phyloP scores from a whole-genome alignment of 2,329 filamentous ascomycete species.

The Claviceps africana region DNA sequence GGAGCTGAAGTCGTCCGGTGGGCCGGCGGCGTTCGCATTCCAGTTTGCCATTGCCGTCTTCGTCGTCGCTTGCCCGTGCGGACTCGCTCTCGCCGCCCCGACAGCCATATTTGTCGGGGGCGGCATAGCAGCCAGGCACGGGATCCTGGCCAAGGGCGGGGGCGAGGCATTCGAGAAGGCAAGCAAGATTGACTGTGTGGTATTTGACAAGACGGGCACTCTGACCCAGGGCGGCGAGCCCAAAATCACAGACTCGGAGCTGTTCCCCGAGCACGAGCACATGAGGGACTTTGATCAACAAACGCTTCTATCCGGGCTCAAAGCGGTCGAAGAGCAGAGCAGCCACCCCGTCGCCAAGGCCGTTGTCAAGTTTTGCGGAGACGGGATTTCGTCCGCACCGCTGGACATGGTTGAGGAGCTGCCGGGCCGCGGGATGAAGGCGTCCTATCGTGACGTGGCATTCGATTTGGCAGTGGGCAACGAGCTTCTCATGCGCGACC shows the following conservation, averaged over 20 bases:
- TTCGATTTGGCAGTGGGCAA: conserved; percentile 55
- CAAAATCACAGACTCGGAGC: conserved; percentile 42
- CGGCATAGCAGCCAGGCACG: conserved; percentile 63
- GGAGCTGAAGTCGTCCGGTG: conserved; percentile 44
- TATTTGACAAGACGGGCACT: conserved; percentile 84
- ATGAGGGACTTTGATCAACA: conserved; percentile 13
- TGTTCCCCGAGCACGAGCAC: conserved; percentile 21
- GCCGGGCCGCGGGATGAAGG: conserved; percentile 57
- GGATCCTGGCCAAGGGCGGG: conserved; percentile 71
- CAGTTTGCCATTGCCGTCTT: conserved; percentile 79
- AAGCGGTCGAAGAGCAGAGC: conserved; percentile 54
- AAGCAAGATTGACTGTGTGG: conserved; percentile 60
- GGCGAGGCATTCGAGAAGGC: conserved; percentile 80
- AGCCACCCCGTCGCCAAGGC: conserved; percentile 64
- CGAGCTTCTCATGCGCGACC: conserved; percentile 50
- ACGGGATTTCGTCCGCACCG: conserved; percentile 17
- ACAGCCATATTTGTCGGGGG: conserved; percentile 76
- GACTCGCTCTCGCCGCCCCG: conserved; percentile 70
- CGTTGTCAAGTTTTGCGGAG: conserved; percentile 46
- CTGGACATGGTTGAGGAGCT: conserved; percentile 46
- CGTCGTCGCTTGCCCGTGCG: conserved; percentile 75
- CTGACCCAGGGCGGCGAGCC: conserved; percentile 62
- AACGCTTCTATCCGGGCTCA: conserved; percentile 38
- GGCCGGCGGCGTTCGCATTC: conserved; percentile 59
- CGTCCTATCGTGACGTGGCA: conserved; percentile 26